A percentile compares a stretch with the other conserved stretches of the same genome.
Conservation (phyloP, 352 stramenopile species). For the Phytophthora citricola region DNA sequence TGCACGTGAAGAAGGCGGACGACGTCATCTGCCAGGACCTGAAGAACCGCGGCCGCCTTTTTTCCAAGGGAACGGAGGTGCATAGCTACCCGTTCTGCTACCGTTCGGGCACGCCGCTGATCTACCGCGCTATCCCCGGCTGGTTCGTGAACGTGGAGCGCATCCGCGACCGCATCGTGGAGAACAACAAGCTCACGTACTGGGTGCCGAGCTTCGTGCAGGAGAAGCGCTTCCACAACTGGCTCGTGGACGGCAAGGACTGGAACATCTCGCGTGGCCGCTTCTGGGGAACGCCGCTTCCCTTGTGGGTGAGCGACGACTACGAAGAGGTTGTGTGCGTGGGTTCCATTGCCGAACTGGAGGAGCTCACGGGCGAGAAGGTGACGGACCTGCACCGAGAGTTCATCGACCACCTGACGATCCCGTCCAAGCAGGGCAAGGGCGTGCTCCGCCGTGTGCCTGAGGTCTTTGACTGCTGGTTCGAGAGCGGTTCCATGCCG, state of each 20-base stretch:
- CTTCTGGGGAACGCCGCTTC: constrained; percentile 99
- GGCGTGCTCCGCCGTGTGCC: constrained; percentile 86
- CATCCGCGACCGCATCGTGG: constrained; percentile 96
- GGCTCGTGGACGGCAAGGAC: constrained; percentile 98
- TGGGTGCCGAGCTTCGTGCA: constrained; percentile 94
- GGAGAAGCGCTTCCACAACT: constrained; percentile 99
- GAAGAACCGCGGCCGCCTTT: constrained; percentile 94
- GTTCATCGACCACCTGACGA: constrained; percentile 98
- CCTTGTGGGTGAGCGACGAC: constrained; percentile 98
- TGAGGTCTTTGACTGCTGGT: constrained; percentile 99
- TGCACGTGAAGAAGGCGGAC: constrained; percentile 99
- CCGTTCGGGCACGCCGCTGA: constrained; percentile 99
- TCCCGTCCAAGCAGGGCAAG: constrained; percentile 95
- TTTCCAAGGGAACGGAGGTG: constrained; percentile 97
- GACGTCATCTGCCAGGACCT: constrained; percentile 95
- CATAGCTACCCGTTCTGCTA: constrained; percentile 99
- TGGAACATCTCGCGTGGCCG: constrained; percentile 98
- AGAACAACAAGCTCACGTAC: constrained; percentile 89
- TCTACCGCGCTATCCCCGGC: constrained; percentile 99
- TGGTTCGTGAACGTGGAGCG: constrained; percentile 99
- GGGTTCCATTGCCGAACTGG: constrained; percentile 96
- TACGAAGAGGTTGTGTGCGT: constrained; percentile 98
- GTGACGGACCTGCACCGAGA: constrained; percentile 98
- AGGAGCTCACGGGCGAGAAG: constrained; percentile 94
- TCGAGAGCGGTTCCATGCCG: constrained; percentile 99